phyloP scores from a whole-genome alignment of 805 yeast genomes.

The Ogataea angusta region DNA sequence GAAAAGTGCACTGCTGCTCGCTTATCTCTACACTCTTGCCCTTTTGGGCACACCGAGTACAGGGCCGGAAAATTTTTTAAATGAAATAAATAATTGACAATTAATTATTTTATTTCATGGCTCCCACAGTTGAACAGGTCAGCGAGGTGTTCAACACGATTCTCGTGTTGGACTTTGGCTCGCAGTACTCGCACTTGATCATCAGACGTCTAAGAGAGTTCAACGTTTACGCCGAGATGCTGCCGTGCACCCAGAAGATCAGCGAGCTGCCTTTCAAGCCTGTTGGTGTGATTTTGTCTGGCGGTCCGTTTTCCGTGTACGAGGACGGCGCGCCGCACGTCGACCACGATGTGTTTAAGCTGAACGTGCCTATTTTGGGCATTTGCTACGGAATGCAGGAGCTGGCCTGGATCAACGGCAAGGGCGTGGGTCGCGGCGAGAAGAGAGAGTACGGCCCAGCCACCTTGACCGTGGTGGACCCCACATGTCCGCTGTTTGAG shows the following conservation, averaged over 20 bases:
- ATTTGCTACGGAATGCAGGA: slow-evolving; percentile 99
- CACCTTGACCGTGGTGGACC: slow-evolving; percentile 76
- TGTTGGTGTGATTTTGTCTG: slow-evolving; percentile 92
- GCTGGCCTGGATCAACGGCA: slow-evolving; percentile 95
- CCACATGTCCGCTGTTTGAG: slow-evolving; percentile 66
- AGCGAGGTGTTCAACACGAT: slow-evolving; percentile 93
- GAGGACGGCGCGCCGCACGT: slow-evolving; percentile 96
- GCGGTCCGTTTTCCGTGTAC: slow-evolving; percentile 97
- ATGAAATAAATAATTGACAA: slow-evolving; percentile 2
- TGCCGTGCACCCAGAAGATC: slow-evolving; percentile 98
- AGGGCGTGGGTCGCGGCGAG: slow-evolving; percentile 91
- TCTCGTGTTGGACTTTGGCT: slow-evolving; percentile 95
- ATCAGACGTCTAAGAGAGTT: slow-evolving; percentile 97
- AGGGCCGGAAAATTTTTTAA: slow-evolving; percentile 12
- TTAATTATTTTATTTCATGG: not conserved
- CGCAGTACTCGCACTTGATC: slow-evolving; percentile 95
- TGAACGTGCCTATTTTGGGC: slow-evolving; percentile 92
- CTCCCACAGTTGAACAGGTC: slow-evolving; percentile 48
- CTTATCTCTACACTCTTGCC: slow-evolving; percentile 7
- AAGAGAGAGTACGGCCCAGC: slow-evolving; percentile 99
- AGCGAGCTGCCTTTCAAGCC: slow-evolving; percentile 91
- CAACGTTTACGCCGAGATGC: slow-evolving; percentile 98
- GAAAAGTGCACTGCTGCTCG: not conserved
- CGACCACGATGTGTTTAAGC: slow-evolving; percentile 86
- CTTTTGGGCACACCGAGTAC: slow-evolving; percentile 11